These are phyloP conservation scores for Zygosaccharomyces sapae DNA, from an alignment of 1,139 yeast genomes.

Conservation along the genomic window DNA sequence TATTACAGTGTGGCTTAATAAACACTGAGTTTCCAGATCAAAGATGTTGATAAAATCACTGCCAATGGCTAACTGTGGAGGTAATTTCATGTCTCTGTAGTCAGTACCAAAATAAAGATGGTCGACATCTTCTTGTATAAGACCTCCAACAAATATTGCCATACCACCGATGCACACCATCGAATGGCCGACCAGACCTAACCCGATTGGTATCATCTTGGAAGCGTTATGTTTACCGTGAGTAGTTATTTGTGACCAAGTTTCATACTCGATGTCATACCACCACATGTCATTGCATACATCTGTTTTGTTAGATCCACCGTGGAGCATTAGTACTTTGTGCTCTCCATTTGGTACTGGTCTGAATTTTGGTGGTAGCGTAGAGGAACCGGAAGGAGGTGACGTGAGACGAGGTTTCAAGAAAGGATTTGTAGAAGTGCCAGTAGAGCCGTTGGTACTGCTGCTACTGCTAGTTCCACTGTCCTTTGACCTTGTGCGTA, in stretches of 20 bases:
- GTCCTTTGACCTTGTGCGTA: slow-evolving; percentile 8
- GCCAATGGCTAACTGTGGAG: slow-evolving; percentile 14
- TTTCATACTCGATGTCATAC: slow-evolving; percentile 41
- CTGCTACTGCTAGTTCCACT: background rate
- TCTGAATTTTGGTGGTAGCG: background rate
- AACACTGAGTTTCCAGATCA: slow-evolving; percentile 24
- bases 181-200: slow-evolving; percentile 32
- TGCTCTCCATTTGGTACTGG: slow-evolving; percentile 9
- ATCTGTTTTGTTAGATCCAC: slow-evolving; percentile 42
- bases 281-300: slow-evolving; percentile 48
- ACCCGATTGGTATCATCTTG: slow-evolving; percentile 15
- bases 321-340: slow-evolving; percentile 39
- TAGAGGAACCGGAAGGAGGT: slow-evolving; percentile 5
- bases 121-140: slow-evolving; percentile 26
- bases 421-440: slow-evolving; percentile 4
- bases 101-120: slow-evolving; percentile 13
- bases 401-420: slow-evolving; percentile 8
- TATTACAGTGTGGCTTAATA: slow-evolving; percentile 15
- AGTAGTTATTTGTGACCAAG: slow-evolving; percentile 38
- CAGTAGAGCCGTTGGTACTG: slow-evolving; percentile 1
- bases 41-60: slow-evolving; percentile 21
- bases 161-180: slow-evolving; percentile 27
- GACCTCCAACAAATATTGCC: slow-evolving; percentile 30
- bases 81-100: slow-evolving; percentile 2
- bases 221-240: slow-evolving; percentile 20